phyloP scores from a whole-genome alignment of 1,139 yeast species.

The Pichia sp. region DNA sequence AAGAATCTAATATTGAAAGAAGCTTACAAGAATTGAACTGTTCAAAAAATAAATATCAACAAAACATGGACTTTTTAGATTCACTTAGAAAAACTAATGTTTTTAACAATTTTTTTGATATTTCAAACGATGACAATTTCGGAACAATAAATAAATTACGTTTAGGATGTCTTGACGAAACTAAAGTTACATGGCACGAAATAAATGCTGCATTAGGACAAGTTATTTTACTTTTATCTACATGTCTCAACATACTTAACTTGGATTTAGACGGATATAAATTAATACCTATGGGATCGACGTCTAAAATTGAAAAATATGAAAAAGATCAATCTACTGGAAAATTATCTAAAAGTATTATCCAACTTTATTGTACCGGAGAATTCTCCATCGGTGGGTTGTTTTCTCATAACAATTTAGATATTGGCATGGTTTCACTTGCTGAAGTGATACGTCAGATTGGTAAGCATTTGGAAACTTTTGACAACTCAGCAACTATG shows the following conservation, averaged over 20 bases:
- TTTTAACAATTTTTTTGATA: conserved; percentile 73
- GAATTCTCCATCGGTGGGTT: conserved; percentile 65
- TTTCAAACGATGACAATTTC: conserved; percentile 75
- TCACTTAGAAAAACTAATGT: conserved; percentile 69
- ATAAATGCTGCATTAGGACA: conserved; percentile 93
- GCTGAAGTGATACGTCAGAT: conserved; percentile 57
- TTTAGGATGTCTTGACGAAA: conserved; percentile 56
- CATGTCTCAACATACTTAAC: conserved; percentile 54
- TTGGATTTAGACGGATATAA: conserved; percentile 54
- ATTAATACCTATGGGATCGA: conserved; percentile 79
- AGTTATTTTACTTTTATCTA: conserved; percentile 59
- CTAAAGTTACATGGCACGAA: conserved; percentile 79
- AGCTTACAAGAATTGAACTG: conserved; percentile 52
- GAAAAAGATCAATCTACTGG: conserved; percentile 33
- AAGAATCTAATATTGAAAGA: conserved; percentile 44
- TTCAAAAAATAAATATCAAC: conserved; percentile 55
- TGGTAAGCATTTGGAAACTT: conserved; percentile 40
- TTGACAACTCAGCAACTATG: conserved; percentile 55
- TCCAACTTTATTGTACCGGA: conserved; percentile 46
- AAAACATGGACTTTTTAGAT: conserved; percentile 60
- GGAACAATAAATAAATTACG: conserved; percentile 86
- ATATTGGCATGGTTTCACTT: conserved; percentile 70
- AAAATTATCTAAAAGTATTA: conserved; percentile 30
- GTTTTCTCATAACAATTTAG: conserved; percentile 65
- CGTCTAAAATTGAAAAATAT: conserved; percentile 65